A percentile compares a stretch with the other conserved stretches of the same genome.
These are phyloP conservation scores for Leccinum fallax DNA, from an alignment of 1,284 basidiomycete species.

Conservation along the genomic window DNA sequence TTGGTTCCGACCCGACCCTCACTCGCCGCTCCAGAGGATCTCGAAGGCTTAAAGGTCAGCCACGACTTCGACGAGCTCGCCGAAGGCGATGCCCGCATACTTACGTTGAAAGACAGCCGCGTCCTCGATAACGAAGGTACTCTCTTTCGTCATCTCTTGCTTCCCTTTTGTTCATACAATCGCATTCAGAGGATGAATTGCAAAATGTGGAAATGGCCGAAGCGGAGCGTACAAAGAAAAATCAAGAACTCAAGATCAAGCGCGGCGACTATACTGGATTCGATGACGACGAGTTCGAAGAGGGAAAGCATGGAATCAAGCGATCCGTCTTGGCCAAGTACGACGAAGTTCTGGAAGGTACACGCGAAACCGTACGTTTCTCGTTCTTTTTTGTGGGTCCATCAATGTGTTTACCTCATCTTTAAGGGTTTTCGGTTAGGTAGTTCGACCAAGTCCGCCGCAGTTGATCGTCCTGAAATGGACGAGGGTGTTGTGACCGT, in stretches of 20 bases:
- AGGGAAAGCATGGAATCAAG: conserved; percentile 76
- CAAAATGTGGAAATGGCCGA: conserved; percentile 94
- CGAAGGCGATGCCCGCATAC: conserved; percentile 92
- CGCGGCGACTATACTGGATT: conserved; percentile 92
- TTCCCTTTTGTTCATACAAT: conserved; percentile 9
- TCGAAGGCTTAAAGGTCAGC: conserved; percentile 92
- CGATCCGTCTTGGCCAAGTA: conserved; percentile 91
- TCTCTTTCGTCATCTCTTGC: conserved; percentile 14
- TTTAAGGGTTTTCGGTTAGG: conserved; percentile 81
- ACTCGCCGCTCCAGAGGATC: conserved; percentile 60
- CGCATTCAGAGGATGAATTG: conserved; percentile 85
- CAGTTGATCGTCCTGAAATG: conserved; percentile 47
- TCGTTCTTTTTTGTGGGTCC: not conserved
- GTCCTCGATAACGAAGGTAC: conserved; percentile 92
- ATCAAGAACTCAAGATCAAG: conserved; percentile 86
- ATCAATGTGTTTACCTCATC: conserved; percentile 8
- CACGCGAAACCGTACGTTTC: conserved; percentile 57
- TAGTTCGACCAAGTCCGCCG: conserved; percentile 45
- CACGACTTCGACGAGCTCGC: conserved; percentile 92
- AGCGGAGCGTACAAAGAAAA: conserved; percentile 76
- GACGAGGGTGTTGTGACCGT: conserved; percentile 64
- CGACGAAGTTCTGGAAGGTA: conserved; percentile 82
- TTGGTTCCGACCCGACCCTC: conserved; percentile 5
- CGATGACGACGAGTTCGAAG: conserved; percentile 91
- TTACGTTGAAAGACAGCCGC: conserved; percentile 94